Base-by-base conservation (phyloP, 371 early-diverging fungal genomes). In the Nosema muscidifuracis region DNA sequence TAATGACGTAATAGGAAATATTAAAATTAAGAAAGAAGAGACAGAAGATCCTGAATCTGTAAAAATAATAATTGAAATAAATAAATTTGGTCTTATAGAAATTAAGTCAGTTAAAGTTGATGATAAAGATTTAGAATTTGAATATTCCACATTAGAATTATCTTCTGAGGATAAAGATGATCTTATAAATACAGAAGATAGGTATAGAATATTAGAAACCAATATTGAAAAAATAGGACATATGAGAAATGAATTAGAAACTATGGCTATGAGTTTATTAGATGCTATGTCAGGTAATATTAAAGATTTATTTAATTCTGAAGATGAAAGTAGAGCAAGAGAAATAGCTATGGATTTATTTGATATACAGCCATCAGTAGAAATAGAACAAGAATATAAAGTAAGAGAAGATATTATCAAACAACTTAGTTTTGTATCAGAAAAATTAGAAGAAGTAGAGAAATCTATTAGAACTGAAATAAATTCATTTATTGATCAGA, bases 241-340 rank as follows among this genome's bases (percentile, higher is more conserved):
- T 18, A 30, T 76, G 43, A 76, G 76, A 62, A 71, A 70, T 71
- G 57, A 56, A 28, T 40, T 65, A 56, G 71, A 71, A 62, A 65
- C 43, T 10, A 55, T 60, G 61, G 26, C 64, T 16, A 40, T 58
- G 24, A 50, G 57, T 38, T 50, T 74, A 28, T 57, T 50, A 28
- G 50, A 61, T 53, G 28, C 22, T 38, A 24, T 67, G 3, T 4
- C 56, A 16, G 28, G 26, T 13, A 74, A 34, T 10, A 67, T 74
- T 24, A 30, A 40, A 1, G 51, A 60, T 20, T 22, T 73, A 6
- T 43, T 61, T 58, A 65, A 15, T 24, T 38, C 43, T 0, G 57
- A 65, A n/a, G 73, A 73, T 12, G 4, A 55, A 30, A 40, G 44
- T 47, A 36, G 16, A 18, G 67, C 63, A 12, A 65, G 53, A 53